These are phyloP conservation scores for Pouteria glomerata DNA, from an alignment of 148 eudicot species.

Conservation along the genomic window DNA sequence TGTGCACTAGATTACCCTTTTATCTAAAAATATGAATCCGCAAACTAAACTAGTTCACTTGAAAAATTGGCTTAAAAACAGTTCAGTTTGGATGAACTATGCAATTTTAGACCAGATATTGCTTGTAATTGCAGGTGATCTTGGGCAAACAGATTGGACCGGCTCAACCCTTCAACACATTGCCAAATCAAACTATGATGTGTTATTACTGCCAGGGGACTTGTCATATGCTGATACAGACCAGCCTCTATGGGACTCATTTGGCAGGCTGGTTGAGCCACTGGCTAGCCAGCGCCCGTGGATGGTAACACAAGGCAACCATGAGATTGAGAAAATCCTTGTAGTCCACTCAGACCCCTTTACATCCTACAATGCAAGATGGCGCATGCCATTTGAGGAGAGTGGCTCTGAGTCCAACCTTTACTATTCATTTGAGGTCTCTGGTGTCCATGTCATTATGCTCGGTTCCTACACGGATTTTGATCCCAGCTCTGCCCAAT, in stretches of 20 bases:
- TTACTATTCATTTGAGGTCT: conserved; percentile 65
- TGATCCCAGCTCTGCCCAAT: conserved; percentile 44
- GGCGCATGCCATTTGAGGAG: conserved; percentile 71
- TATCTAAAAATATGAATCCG: too few species aligned
- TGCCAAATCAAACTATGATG: conserved; percentile 44
- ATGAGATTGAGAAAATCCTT: conserved; percentile 51
- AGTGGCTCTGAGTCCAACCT: conserved; percentile 61
- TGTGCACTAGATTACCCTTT: too few species aligned
- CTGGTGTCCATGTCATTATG: conserved; percentile 63
- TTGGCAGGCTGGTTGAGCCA: conserved; percentile 58
- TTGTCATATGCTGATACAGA: conserved; percentile 56
- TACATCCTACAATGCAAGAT: conserved; percentile 62
- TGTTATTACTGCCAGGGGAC: conserved; percentile 67
- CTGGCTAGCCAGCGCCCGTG: conserved; percentile 70
- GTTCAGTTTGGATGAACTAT: too few species aligned
- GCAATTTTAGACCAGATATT: too few species aligned
- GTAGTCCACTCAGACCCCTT: conserved; percentile 33
- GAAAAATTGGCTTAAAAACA: too few species aligned
- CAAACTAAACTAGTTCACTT: too few species aligned
- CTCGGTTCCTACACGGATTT: conserved; percentile 71
- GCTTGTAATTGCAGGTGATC: conserved; percentile 39
- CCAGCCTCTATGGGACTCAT: conserved; percentile 68
- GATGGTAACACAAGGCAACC: conserved; percentile 87
- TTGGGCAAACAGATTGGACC: conserved; percentile 76
- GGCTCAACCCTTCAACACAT: conserved; percentile 58